Percentiles rank a stretch among this genome's conserved stretches.
Conservation (phyloP, 192 early-diverging fungal genomes). For the Backusella westeae region DNA sequence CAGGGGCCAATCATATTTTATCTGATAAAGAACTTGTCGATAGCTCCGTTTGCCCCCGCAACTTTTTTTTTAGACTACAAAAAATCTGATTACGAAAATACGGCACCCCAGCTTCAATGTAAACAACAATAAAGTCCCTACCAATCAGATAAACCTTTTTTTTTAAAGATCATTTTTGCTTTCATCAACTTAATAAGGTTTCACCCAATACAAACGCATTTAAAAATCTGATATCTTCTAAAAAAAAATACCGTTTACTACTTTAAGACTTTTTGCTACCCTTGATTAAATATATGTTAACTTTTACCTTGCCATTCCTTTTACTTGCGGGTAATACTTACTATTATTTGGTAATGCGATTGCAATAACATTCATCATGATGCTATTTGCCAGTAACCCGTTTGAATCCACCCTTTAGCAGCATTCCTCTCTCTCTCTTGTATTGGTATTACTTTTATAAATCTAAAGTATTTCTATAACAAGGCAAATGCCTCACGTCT, state of each 20-base stretch:
- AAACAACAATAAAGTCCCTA: not conserved
- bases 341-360: no score
- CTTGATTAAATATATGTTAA: not conserved
- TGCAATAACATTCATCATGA: not conserved
- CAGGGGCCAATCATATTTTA: conserved; percentile 6
- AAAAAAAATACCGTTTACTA: not conserved
- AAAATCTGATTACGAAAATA: conserved; percentile 8
- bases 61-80: not conserved
- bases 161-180: conserved; percentile 1
- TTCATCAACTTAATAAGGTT: not conserved
- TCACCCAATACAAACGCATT: not conserved
- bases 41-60: conserved; percentile 4
- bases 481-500: not conserved
- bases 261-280: not conserved
- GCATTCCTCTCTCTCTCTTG: not conserved
- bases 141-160: not conserved
- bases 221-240: conserved; percentile 1
- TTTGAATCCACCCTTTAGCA: no score
- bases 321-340: not conserved
- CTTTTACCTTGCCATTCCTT: not conserved
- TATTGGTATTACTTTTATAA: not conserved
- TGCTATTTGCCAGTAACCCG: not conserved
- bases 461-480: not conserved
- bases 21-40: conserved; percentile 6
- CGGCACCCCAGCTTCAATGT: not conserved